Base-by-base conservation (phyloP, 768 basidiomycete genomes). In the Lactarius akahatsu region DNA sequence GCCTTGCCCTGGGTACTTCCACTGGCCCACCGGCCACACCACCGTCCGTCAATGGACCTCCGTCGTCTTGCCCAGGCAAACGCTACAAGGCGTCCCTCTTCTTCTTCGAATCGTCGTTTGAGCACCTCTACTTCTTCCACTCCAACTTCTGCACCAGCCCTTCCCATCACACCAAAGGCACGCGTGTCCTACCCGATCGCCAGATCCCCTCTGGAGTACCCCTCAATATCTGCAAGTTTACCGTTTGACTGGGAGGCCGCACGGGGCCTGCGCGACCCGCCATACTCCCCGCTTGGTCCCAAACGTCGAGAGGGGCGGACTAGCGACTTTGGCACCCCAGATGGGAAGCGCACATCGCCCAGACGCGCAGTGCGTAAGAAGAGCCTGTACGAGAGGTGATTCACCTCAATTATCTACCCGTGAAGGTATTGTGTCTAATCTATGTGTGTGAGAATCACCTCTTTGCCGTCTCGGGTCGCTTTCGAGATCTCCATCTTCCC, bases 161-260 rank as follows among this genome's bases (percentile, higher is more conserved):
- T 60, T 18, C 73, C 77, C 5, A 82, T 82, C 18, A 81, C 81
- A 3, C 77, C 83, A 73, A 74, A 78, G 74, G 69, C 77, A 16
- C 83, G 85, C 38, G 80, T 73, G 9, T 71, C 74, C 54, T 88
- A 71, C 80, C 82, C 69, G 71, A 81, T 71, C 76, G 86, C 74
- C 80, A 63, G 87, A 50, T 89, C 83, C 11, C 91, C 83, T 4
- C 85, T 84, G 41, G 77, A 83, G 2, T 86, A 88, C 0, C 86
- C 90, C 4, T 93, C 92, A 3, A 80, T 90, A 57, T 91, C 91
- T 6, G 87, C 89, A 1, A 88, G 89, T 8, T 76, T 82, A 10
- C 89, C 92, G 0, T 94, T 94, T 72, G 92, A 94, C 78, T 94
- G 92, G 92, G 88, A 90, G 36, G 92, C 92, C 0, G 92, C 87